Conservation (phyloP, 352 stramenopile species). For the Elongisporangium anandrum region DNA sequence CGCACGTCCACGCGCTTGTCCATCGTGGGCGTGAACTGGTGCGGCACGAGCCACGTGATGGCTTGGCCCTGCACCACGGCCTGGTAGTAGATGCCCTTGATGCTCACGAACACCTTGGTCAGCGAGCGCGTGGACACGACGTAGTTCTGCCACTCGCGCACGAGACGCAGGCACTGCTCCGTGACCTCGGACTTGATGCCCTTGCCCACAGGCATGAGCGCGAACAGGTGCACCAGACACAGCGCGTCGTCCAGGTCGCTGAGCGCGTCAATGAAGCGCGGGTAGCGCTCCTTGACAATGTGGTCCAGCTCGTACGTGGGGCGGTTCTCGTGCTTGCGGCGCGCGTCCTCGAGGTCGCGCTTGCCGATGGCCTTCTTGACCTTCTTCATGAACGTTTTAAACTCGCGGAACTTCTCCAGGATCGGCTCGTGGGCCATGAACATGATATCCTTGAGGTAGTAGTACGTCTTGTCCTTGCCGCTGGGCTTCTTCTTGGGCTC, state of each 20-base stretch:
- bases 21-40: conserved; percentile 97
- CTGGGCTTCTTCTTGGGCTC: conserved; percentile 94
- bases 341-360: conserved; percentile 77
- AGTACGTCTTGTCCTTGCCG: conserved; percentile 98
- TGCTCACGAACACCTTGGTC: conserved; percentile 98
- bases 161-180: conserved; percentile 89
- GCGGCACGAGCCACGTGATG: conserved; percentile 98
- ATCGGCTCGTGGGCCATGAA: conserved; percentile 98
- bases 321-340: conserved; percentile 80
- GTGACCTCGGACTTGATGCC: conserved; percentile 86
- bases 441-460: conserved; percentile 99
- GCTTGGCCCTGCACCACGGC: conserved; percentile 89
- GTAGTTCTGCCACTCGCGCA: conserved; percentile 96
- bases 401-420: conserved; percentile 97
- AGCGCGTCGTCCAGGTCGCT: conserved; percentile 98
- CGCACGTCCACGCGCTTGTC: conserved; percentile 97
- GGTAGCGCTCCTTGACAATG: conserved; percentile 98
- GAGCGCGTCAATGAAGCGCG: conserved; percentile 96
- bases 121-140: conserved; percentile 88
- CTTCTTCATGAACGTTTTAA: conserved; percentile 99
- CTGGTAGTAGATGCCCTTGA: conserved; percentile 99
- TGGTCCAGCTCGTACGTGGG: conserved; percentile 97
- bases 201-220: conserved; percentile 90
- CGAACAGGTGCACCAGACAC: conserved; percentile 97
- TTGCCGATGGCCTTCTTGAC: conserved; percentile 83